Conservation (phyloP, 805 yeast genomes). For the Kuraishia ogatae region DNA sequence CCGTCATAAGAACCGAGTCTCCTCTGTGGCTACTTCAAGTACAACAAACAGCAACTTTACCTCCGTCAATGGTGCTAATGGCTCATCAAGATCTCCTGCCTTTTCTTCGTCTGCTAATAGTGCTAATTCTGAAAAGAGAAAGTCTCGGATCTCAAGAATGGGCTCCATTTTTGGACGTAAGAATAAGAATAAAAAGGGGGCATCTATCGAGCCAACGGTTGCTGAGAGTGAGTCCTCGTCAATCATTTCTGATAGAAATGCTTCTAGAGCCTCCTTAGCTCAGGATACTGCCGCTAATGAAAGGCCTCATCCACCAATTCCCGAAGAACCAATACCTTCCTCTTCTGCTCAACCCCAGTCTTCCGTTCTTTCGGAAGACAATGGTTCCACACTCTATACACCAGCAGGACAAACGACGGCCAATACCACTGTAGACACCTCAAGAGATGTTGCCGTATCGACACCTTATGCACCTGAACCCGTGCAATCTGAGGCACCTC, state of each 20-base stretch:
- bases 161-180: conserved; percentile 71
- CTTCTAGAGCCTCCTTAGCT: conserved; percentile 1
- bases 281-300: conserved; percentile 1
- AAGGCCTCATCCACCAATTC: background rate
- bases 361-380: background rate
- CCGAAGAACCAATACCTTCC: background rate
- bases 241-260: conserved; percentile 11
- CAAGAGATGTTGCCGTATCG: background rate
- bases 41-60: background rate
- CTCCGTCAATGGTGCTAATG: background rate
- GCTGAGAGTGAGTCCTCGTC: conserved; percentile 24
- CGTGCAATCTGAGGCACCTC: background rate
- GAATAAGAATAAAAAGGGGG: conserved; percentile 30
- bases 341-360: background rate
- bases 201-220: conserved; percentile 11
- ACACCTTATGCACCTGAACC: conserved; percentile 3
- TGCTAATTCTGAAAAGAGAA: background rate
- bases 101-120: background rate
- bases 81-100: background rate
- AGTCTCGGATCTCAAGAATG: conserved; percentile 39
- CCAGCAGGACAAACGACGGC: background rate
- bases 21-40: background rate
- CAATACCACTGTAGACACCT: background rate
- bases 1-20: conserved; percentile 4
- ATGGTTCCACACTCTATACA: background rate